Conservation (phyloP, 345 rosid genomes). For the Camelina laxa region DNA sequence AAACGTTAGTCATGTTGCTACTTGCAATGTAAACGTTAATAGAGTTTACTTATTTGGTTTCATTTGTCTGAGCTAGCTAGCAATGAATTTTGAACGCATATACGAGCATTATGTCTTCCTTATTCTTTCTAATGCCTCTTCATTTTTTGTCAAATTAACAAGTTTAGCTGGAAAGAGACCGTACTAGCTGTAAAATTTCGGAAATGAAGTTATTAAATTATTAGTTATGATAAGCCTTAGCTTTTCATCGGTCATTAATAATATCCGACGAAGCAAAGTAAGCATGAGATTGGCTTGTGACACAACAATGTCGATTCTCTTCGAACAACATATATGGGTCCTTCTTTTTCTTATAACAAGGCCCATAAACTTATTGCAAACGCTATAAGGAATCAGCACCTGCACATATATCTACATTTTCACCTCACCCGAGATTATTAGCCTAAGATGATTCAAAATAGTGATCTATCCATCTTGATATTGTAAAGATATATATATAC, state of each 20-base stretch:
- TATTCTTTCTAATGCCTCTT: neutral
- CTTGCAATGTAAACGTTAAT: no score
- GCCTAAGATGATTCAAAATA: conserved; percentile 12
- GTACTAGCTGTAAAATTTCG: neutral
- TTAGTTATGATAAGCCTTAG: no score
- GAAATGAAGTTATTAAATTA: neutral
- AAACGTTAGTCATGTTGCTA: neutral
- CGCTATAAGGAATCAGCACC: conserved; percentile 14
- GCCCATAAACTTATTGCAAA: conserved; percentile 8
- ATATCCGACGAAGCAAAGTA: neutral
- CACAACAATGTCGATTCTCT: neutral
- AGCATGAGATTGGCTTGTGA: neutral
- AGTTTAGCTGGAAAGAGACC: neutral
- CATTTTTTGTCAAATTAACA: neutral
- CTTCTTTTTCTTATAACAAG: neutral
- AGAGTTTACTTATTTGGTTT: neutral
- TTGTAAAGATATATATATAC: no score
- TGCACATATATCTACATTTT: conserved; percentile 7
- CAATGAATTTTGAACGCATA: neutral
- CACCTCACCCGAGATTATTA: conserved; percentile 16
- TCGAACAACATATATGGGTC: neutral
- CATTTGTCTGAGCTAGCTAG: neutral
- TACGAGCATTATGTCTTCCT: neutral
- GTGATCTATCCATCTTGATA: neutral
- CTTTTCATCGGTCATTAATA: neutral